phyloP scores from a whole-genome alignment of 2,329 filamentous ascomycete genomes.

The Aspergillus floridensis region DNA sequence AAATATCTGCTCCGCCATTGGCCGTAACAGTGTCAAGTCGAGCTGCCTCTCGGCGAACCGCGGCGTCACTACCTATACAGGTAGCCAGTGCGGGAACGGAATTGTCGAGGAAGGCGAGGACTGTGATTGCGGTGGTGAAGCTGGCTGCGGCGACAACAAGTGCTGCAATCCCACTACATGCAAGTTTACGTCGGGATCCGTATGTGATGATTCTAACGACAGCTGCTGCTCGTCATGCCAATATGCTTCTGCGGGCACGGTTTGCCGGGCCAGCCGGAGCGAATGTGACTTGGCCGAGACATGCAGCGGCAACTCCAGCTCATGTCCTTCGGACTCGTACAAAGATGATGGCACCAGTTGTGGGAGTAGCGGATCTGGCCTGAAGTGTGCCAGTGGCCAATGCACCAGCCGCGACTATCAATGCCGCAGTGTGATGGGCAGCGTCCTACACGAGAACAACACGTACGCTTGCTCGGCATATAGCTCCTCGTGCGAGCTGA shows the following conservation, averaged over 20 bases:
- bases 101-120: slow-evolving; percentile 94
- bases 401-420: slow-evolving; percentile 90
- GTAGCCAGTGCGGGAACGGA: slow-evolving; percentile 88
- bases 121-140: slow-evolving; percentile 84
- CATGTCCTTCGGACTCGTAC: slow-evolving; percentile 72
- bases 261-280: slow-evolving; percentile 79
- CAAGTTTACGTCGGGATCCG: slow-evolving; percentile 70
- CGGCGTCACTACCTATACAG: slow-evolving; percentile 75
- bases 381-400: slow-evolving; percentile 85
- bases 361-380: slow-evolving; percentile 54
- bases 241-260: slow-evolving; percentile 55
- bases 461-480: slow-evolving; percentile 70
- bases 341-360: slow-evolving; percentile 69
- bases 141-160: slow-evolving; percentile 67
- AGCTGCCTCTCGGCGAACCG: slow-evolving; percentile 81
- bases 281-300: slow-evolving; percentile 81
- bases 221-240: slow-evolving; percentile 47
- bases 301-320: slow-evolving; percentile 69
- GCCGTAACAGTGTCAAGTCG: slow-evolving; percentile 71
- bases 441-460: slow-evolving; percentile 68
- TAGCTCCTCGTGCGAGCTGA: slow-evolving; percentile 67
- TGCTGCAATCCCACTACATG: slow-evolving; percentile 89
- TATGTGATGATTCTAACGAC: slow-evolving; percentile 64
- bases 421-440: slow-evolving; percentile 80
- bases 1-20: slow-evolving; percentile 87